Evolutionary conservation across 192 early-diverging fungal genomes (phyloP).

Genomic region (Entomortierella beljakovae): DNA sequence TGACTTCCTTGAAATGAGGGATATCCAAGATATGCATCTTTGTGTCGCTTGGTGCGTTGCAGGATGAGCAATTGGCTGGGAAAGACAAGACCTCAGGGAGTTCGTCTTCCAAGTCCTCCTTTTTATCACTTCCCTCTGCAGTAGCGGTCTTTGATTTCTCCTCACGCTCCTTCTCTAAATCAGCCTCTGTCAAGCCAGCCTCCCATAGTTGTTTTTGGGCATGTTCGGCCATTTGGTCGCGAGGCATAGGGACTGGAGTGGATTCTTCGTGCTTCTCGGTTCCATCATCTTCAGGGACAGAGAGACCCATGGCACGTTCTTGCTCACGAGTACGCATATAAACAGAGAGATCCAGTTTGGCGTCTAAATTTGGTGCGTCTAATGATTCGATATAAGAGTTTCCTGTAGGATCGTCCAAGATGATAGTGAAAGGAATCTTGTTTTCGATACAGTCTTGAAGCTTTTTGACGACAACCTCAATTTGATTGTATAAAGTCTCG

Average conservation of each 20-base stretch:
- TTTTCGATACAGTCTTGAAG: conserved; percentile 70
- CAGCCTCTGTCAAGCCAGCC: conserved; percentile 45
- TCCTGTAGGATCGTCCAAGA: conserved; percentile 90
- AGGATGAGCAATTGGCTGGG: conserved; percentile 87
- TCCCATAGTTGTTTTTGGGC: conserved; percentile 50
- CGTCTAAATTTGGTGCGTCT: conserved; percentile 77
- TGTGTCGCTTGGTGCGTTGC: conserved; percentile 81
- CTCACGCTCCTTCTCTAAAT: conserved; percentile 32
- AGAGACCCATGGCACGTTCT: conserved; percentile 80
- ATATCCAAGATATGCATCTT: conserved; percentile 94
- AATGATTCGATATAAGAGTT: conserved; percentile 94
- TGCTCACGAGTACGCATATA: conserved; percentile 85
- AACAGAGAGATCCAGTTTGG: conserved; percentile 72
- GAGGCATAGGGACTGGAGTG: conserved; percentile 30
- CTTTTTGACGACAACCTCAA: conserved; percentile 74
- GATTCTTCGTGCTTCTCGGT: conserved; percentile 26
- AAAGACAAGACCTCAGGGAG: conserved; percentile 83
- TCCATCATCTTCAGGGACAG: conserved; percentile 66
- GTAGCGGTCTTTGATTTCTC: conserved; percentile 7
- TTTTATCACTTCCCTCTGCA: conserved; percentile 51
- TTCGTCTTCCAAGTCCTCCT: conserved; percentile 66
- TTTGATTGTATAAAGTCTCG: conserved; percentile 76
- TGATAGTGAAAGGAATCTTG: conserved; percentile 75
- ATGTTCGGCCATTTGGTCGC: conserved; percentile 36
- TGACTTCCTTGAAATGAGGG: conserved; percentile 96